Percentiles rank a stretch among this genome's conserved stretches.
phyloP scores from a whole-genome alignment of 2,329 filamentous ascomycete genomes.

The Chaetomium sp. region DNA sequence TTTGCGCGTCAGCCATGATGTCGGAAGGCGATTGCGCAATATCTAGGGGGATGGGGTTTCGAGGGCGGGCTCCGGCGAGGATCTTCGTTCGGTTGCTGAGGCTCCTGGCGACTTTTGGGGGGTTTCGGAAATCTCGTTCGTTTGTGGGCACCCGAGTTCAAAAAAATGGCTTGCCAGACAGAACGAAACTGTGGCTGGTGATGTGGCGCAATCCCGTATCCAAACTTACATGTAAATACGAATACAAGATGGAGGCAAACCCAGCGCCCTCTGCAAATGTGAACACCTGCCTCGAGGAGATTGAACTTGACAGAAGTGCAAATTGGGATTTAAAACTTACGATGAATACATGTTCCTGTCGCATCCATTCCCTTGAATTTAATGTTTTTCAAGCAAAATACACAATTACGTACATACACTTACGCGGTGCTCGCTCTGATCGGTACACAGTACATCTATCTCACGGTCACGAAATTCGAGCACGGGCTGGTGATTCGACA shows the following conservation, averaged over 20 bases:
- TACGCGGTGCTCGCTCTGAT: not conserved
- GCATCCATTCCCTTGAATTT: not conserved
- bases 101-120: constrained; percentile 29
- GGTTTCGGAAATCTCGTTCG: constrained; percentile 34
- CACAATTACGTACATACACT: not conserved
- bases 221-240: too few species aligned
- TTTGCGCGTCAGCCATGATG: constrained; percentile 62
- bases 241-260: too few species aligned
- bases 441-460: too few species aligned
- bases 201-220: not conserved
- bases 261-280: too few species aligned
- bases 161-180: constrained; percentile 23
- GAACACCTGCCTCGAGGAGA: not conserved
- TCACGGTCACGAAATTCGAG: constrained; percentile 1
- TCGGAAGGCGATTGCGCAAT: constrained; percentile 26
- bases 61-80: constrained; percentile 5
- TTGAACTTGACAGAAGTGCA: not conserved
- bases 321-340: not conserved
- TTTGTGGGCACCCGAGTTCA: constrained; percentile 33
- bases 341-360: not conserved
- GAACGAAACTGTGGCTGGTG: constrained; percentile 17
- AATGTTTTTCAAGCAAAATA: not conserved
- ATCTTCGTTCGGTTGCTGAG: constrained; percentile 21
- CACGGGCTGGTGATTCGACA: constrained; percentile 27
- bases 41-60: not conserved